A percentile compares a stretch with the other conserved stretches of the same genome.
phyloP scores from a whole-genome alignment of 768 basidiomycete species.

The Lactifluus volemus region DNA sequence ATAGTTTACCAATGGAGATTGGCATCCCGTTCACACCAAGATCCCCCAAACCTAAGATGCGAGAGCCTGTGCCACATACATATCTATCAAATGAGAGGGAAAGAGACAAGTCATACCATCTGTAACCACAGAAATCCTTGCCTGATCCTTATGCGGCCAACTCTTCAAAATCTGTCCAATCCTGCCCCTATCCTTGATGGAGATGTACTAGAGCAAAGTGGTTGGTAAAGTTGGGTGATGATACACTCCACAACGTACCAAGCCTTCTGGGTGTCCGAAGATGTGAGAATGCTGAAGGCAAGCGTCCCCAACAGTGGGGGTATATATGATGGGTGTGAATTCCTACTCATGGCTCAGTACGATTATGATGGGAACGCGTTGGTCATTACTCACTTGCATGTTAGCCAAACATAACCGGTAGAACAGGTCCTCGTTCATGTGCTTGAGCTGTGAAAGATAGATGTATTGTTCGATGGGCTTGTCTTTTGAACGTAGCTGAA shows the following conservation, averaged over 20 bases:
- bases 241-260: constrained; percentile 32
- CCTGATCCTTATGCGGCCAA: constrained; percentile 65
- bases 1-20: constrained; percentile 88
- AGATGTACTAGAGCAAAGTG: constrained; percentile 47
- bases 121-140: constrained; percentile 88
- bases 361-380: not conserved
- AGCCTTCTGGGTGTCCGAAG: constrained; percentile 64
- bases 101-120: constrained; percentile 46
- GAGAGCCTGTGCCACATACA: constrained; percentile 47
- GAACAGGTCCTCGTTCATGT: constrained; percentile 65
- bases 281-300: constrained; percentile 78
- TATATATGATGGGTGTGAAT: constrained; percentile 77
- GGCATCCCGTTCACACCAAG: constrained; percentile 81
- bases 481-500: constrained; percentile 69
- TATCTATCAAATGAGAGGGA: not conserved
- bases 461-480: constrained; percentile 77
- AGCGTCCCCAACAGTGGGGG: constrained; percentile 88
- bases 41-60: constrained; percentile 84
- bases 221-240: not conserved
- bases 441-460: constrained; percentile 68
- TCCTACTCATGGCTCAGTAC: constrained; percentile 28
- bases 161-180: constrained; percentile 60
- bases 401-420: constrained; percentile 66
- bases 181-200: constrained; percentile 75
- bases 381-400: constrained; percentile 43